Evolutionary conservation across 306 rosid genomes (phyloP), one percentile per base, ranked within the genome.

Genomic region (Echinosophora koreensis): DNA sequence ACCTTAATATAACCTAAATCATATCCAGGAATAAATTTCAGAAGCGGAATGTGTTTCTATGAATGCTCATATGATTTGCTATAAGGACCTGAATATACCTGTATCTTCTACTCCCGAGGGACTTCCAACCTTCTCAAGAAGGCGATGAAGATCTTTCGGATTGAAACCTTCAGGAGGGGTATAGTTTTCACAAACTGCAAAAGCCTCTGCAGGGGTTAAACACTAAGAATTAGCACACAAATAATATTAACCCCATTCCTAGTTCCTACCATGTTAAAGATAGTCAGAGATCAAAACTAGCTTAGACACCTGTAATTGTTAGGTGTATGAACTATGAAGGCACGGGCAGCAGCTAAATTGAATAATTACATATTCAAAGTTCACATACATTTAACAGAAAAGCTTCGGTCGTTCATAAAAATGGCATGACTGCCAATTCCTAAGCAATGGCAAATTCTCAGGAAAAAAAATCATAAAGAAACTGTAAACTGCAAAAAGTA

Each of bases 151-250:
- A 86, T 95, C 97, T 82, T 87, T 85, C 1, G 96, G 96, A 77
- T 89, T 84, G 89, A 95, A 95, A 76, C 96, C 97, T 81, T 87
- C 96, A 0, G 97, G 97, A 84, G 99, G 97, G 47, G 94, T 88
- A 83, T 92, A 96, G 79, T 96, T 91, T 84, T 92, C 98, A 35
- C 98, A 96, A 57, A 96, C 94, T 67, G 98, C 99, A 88, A 96
- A 96, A 50, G 99, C 97, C 90, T 96, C 98, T 92, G 96, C 54
- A 85, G n/a, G 80, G 38, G 7, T 22, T 14, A 77, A 67, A 42
- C 30, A 6, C 18, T 1, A 60, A 73, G 70, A 58, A 77, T 73
- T 72, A 86, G 78, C 61, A 47, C 50, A 61, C 50, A 61, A 38
- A 66, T 6, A 72, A 67, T 44, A 76, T 46, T 32, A 47, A 27